Evolutionary conservation across 2,329 filamentous ascomycete genomes (phyloP).

Genomic region (Cladosporium sp.): DNA sequence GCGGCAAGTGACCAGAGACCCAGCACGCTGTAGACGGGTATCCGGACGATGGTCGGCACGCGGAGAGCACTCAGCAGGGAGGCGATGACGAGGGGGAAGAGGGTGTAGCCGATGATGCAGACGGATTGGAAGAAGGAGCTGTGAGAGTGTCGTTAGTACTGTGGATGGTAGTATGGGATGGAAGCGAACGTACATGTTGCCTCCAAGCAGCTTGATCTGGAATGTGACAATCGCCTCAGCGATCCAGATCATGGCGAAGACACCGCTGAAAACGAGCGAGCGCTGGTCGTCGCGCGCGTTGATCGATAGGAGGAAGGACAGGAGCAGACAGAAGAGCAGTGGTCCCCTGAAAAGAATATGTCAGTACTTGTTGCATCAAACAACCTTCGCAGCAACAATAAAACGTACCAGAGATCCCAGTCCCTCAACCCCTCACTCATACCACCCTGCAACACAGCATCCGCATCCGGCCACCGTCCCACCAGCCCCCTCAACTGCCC

Average conservation of each 20-base stretch:
- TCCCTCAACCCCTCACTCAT: constrained; percentile 90
- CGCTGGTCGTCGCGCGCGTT: constrained; percentile 75
- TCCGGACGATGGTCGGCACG: constrained; percentile 73
- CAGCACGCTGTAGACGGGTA: constrained; percentile 85
- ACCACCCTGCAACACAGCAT: constrained; percentile 59
- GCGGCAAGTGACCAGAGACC: constrained; percentile 92
- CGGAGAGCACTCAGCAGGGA: constrained; percentile 79
- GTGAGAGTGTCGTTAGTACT: constrained; percentile 20
- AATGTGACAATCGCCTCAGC: constrained; percentile 95
- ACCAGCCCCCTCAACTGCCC: constrained; percentile 52
- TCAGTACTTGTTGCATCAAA: too few relatives aligned
- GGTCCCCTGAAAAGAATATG: constrained; percentile 67
- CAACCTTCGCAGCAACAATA: constrained; percentile 2
- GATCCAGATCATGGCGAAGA: constrained; percentile 96
- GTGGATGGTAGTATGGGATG: constrained; percentile 11
- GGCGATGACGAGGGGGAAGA: constrained; percentile 94
- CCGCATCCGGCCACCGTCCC: constrained; percentile 64
- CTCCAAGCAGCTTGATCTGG: constrained; percentile 93
- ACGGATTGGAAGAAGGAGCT: constrained; percentile 97
- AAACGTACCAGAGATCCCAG: constrained; percentile 82
- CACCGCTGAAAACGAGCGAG: constrained; percentile 86
- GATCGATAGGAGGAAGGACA: constrained; percentile 84
- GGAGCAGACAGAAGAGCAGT: constrained; percentile 83
- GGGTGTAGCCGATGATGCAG: constrained; percentile 96
- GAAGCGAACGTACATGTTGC: constrained; percentile 75